Evolutionary conservation across 192 early-diverging fungal species (phyloP).

Genomic region (Lunasporangiospora selenospora): DNA sequence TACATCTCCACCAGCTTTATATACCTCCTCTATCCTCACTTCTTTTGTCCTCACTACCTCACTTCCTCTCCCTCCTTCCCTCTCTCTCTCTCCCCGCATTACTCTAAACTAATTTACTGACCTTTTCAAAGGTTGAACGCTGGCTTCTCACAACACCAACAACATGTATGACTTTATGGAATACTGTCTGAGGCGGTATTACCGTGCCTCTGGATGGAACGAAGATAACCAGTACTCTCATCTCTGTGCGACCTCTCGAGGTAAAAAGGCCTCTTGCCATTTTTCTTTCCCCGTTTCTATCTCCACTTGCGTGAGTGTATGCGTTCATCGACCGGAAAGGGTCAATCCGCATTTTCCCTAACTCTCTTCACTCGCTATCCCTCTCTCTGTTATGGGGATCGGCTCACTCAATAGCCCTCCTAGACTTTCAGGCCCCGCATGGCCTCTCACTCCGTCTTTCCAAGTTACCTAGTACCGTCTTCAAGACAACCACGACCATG

Average conservation of each 20-base stretch:
- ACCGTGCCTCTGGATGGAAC: slow-evolving; percentile 77
- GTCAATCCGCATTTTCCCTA: not conserved
- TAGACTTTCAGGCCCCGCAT: slow-evolving; percentile 84
- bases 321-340: not conserved
- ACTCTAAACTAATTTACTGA: too few relatives aligned
- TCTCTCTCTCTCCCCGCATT: too few relatives aligned
- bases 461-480: slow-evolving; percentile 76
- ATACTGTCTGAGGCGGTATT: slow-evolving; percentile 82
- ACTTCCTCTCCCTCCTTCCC: too few relatives aligned
- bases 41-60: too few relatives aligned
- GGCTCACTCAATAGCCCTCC: slow-evolving; percentile 61
- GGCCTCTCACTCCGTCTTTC: slow-evolving; percentile 76
- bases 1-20: too few relatives aligned
- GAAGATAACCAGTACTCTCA: slow-evolving; percentile 85
- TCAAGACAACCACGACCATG: slow-evolving; percentile 81
- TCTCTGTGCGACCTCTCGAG: slow-evolving; percentile 71
- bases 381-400: not conserved
- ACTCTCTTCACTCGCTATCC: slow-evolving; percentile 10
- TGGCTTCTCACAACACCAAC: slow-evolving; percentile 50
- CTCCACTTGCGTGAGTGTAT: not conserved
- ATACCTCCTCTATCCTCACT: too few relatives aligned
- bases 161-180: slow-evolving; percentile 83
- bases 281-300: not conserved
- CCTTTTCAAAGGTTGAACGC: too few relatives aligned
- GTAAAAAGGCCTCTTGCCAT: slow-evolving; percentile 24